Base-by-base conservation (phyloP, 139 green algal genomes). In the Chlamydomonas eustigma region DNA sequence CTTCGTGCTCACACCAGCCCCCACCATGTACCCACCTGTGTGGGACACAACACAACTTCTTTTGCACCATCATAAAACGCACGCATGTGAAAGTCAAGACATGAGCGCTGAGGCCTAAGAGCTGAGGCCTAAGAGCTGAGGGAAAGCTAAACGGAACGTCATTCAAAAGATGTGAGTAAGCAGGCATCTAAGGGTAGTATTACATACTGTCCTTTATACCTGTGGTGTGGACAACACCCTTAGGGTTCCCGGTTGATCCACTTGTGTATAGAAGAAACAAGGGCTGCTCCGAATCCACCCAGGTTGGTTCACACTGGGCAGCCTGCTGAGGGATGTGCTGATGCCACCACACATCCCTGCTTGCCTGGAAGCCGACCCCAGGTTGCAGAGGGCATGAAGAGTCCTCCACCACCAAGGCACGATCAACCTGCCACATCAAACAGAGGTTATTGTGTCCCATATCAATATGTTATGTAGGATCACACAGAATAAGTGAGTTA, bases 191-290 rank as follows among this genome's bases (percentile, higher is more conserved):
- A n/a, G n/a, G n/a, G n/a, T n/a, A n/a, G n/a, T n/a, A n/a, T n/a
- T n/a, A n/a, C n/a, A n/a, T n/a, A n/a, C n/a, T n/a, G n/a, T n/a
- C n/a, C n/a, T n/a, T n/a, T n/a, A n/a, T n/a, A 50, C 78, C 84
- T 1, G 88, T 95, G 78, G 83, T 93, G 87, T 98, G 94, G 58
- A 96, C 75, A 33, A 98, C 92, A 4, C 92, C 92, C 91, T 99
- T 99, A 76, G 95, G 95, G 82, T 96, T 96, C 66, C 95, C 84
- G 36, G 95, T 99, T 3, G 75, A 79, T 18, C 89, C 89, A 1
- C 69, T 81, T 8, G 88, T 93, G 79, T 93, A 93, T 58, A 91
- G 81, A 80, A 81, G 86, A 72, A 91, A 93, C 38, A 89, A 76
- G 2, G 85, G 82, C 18, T 88, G 58, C 81, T 91, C 85, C 6